Conservation (phyloP, 2,329 filamentous ascomycete genomes). For the Knufia petricola region DNA sequence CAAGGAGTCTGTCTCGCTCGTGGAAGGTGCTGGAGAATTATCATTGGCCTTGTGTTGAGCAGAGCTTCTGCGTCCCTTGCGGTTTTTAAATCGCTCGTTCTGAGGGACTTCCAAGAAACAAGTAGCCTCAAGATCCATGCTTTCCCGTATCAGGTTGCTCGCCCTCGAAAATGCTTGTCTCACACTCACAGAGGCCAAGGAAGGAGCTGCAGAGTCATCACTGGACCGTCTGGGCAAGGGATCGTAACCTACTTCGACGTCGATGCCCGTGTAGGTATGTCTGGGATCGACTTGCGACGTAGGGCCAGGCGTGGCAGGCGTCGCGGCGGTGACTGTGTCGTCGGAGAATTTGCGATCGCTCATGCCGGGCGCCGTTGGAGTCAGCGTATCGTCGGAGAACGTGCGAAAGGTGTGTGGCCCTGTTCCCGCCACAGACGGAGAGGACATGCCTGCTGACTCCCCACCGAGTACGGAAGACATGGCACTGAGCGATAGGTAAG, state of each 20-base stretch:
- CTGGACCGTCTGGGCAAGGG: neutral
- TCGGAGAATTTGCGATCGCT: too few relatives aligned
- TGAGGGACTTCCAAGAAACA: slow-evolving; percentile 23
- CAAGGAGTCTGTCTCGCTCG: neutral
- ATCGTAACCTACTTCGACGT: slow-evolving; percentile 3
- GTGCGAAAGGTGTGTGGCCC: too few relatives aligned
- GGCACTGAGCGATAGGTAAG: neutral
- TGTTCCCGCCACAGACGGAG: neutral
- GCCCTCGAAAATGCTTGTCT: slow-evolving; percentile 33
- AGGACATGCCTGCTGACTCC: neutral
- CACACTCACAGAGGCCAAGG: neutral
- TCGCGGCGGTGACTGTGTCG: neutral
- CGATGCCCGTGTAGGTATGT: neutral
- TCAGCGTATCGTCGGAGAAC: neutral
- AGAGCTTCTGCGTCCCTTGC: neutral
- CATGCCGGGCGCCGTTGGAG: neutral
- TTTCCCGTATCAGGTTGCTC: slow-evolving; percentile 34
- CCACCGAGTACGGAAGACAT: neutral
- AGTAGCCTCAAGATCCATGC: slow-evolving; percentile 32
- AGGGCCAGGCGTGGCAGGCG: neutral
- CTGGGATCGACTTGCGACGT: neutral
- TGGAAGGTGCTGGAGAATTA: neutral
- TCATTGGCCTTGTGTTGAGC: neutral
- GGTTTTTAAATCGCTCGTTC: slow-evolving; percentile 5
- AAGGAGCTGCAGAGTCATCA: neutral